A percentile compares a stretch with the other conserved stretches of the same genome.
phyloP scores from a whole-genome alignment of 441 rosid species.

The Gossypium davidsonii region DNA sequence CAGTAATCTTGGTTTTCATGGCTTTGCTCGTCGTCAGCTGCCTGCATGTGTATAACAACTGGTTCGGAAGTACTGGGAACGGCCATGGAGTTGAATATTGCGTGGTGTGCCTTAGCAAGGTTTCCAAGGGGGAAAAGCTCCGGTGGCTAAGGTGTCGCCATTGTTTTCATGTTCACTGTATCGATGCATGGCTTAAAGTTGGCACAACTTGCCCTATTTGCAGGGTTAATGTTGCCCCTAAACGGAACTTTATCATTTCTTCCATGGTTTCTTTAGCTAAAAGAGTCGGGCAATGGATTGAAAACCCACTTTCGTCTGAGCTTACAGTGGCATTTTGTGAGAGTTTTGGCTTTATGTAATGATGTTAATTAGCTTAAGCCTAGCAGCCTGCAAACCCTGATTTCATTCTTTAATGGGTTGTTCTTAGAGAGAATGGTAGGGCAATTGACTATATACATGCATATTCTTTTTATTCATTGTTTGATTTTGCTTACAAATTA shows the following conservation, averaged over 20 bases:
- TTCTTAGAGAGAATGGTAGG: background rate
- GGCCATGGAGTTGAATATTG: constrained; percentile 5
- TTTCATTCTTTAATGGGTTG: background rate
- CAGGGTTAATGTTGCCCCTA: constrained; percentile 10
- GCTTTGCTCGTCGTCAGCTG: background rate
- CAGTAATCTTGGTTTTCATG: background rate
- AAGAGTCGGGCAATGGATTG: constrained; percentile 4
- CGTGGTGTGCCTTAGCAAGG: constrained; percentile 24
- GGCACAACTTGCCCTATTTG: constrained; percentile 26
- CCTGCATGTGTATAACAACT: background rate
- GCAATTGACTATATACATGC: too few species aligned
- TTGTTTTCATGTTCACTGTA: constrained; percentile 27
- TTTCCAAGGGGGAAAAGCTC: constrained; percentile 15
- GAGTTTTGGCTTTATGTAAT: background rate
- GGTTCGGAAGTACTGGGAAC: background rate
- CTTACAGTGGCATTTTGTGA: constrained; percentile 6
- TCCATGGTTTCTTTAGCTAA: background rate
- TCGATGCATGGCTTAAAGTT: constrained; percentile 30
- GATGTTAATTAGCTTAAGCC: background rate
- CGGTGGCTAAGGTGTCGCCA: constrained; percentile 22
- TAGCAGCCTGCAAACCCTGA: background rate
- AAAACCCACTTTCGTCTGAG: constrained; percentile 5
- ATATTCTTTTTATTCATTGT: too few species aligned
- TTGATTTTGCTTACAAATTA: background rate
- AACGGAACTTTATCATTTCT: background rate